Evolutionary conservation across 2,329 filamentous ascomycete genomes (phyloP).

Genomic region (Fusarium mangiferae): DNA sequence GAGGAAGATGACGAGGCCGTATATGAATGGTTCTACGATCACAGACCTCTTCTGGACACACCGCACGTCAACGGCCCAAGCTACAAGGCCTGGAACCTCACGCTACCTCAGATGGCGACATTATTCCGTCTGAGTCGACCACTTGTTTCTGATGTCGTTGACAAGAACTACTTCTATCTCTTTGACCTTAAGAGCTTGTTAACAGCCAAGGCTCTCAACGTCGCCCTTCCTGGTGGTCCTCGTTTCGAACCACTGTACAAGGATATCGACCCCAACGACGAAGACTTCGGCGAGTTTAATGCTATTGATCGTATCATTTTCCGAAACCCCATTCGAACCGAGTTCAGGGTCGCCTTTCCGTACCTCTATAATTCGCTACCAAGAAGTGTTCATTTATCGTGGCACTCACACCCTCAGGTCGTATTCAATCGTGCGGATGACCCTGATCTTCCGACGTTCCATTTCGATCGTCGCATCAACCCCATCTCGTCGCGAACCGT

Average conservation of each 20-base stretch:
- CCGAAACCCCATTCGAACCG: slow-evolving; percentile 91
- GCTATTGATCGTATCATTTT: slow-evolving; percentile 99
- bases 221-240: slow-evolving; percentile 96
- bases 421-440: slow-evolving; percentile 92
- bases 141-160: slow-evolving; percentile 88
- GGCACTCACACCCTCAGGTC: slow-evolving; percentile 93
- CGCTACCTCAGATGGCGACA: slow-evolving; percentile 94
- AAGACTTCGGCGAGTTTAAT: slow-evolving; percentile 99
- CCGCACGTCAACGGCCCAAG: slow-evolving; percentile 95
- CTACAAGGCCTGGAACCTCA: slow-evolving; percentile 95
- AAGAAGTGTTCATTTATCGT: slow-evolving; percentile 89
- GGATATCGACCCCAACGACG: slow-evolving; percentile 97
- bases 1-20: slow-evolving; percentile 92
- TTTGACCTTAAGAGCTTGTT: slow-evolving; percentile 96
- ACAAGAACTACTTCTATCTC: slow-evolving; percentile 98
- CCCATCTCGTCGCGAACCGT: slow-evolving; percentile 96
- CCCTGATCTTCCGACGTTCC: slow-evolving; percentile 90
- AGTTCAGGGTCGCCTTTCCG: slow-evolving; percentile 94
- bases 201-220: slow-evolving; percentile 95
- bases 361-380: slow-evolving; percentile 97
- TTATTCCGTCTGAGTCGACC: slow-evolving; percentile 92
- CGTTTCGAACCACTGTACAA: slow-evolving; percentile 98
- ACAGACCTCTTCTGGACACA: slow-evolving; percentile 89
- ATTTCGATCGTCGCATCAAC: slow-evolving; percentile 98
- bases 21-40: slow-evolving; percentile 98